Evolutionary conservation across 208 protist genomes (phyloP), one percentile per base, ranked within the genome.

Genomic region (Wallacemonas collosoma): DNA sequence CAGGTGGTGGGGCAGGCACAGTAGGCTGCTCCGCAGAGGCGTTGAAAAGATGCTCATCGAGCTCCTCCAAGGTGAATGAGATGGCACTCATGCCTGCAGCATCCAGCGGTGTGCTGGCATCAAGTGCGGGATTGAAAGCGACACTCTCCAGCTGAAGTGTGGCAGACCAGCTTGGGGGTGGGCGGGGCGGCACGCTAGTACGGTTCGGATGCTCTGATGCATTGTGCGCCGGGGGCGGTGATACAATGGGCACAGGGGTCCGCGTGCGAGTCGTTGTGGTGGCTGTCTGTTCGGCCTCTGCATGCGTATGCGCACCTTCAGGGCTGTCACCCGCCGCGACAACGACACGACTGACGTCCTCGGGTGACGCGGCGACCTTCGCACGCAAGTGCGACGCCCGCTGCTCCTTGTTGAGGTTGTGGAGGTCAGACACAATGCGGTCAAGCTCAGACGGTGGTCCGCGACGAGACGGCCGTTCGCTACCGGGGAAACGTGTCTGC

Each of bases 11-110:
- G 9, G 56, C 12, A 36, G 58, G 58, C 36, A 47, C 7, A 12
- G 15, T 1, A 8, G 15, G 11, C 7, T 6, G 11, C 58, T 47
- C 64, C 3, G 64, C 64, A 9, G 64, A 9, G 47, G 50, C 51
- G 61, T 66, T 68, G 65, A 93, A 92, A 17, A 95, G 86, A 7
- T 84, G 80, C 48, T 84, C 48, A 60, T 95, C 90, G 43, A 95
- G 58, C 72, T 93, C 87, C 70, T 95, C 82, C 50, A 95, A 69
- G 12, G 88, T 93, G 50, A 85, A 92, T n/a, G 90, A 81, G 58
- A 92, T 78, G 40, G 60, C 60, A n/a, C 41, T 50, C 8, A 65
- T 65, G 60, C 53, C 60, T 3, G 60, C 43, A 6, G 60, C 60
- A n/a, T 50, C 60, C 11, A 65, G 43, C 15, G 56, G 8, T 5